These are phyloP conservation scores for Pistacia atlantica DNA, from an alignment of 345 rosid species.

Conservation along the genomic window DNA sequence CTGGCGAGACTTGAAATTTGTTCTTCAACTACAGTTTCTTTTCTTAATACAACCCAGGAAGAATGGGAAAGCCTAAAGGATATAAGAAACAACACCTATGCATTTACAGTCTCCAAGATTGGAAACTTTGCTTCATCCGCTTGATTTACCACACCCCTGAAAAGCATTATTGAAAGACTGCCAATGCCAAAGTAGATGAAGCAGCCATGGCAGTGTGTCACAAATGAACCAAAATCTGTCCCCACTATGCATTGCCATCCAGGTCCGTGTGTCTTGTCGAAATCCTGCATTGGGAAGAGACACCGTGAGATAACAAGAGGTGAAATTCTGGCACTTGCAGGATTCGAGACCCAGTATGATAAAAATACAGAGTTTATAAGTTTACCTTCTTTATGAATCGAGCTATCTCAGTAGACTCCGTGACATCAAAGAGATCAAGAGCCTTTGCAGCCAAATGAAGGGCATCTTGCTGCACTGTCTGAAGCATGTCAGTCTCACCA, in stretches of 20 bases:
- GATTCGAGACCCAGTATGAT: not conserved
- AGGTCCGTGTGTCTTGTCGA: constrained; percentile 22
- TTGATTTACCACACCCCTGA: constrained; percentile 24
- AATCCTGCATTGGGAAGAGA: constrained; percentile 26
- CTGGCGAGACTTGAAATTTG: constrained; percentile 1
- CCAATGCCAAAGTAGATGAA: constrained; percentile 31
- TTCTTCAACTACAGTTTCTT: constrained; percentile 15
- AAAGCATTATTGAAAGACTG: constrained; percentile 28
- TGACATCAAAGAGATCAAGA: constrained; percentile 27
- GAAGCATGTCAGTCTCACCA: constrained; percentile 25
- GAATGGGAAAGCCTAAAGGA: constrained; percentile 22
- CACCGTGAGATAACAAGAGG: not conserved
- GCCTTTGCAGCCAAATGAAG: constrained; percentile 31
- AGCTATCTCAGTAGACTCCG: constrained; percentile 35
- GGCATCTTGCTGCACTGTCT: constrained; percentile 27
- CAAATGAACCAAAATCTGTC: constrained; percentile 33
- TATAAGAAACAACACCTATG: not conserved
- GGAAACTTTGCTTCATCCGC: constrained; percentile 20
- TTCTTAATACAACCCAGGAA: constrained; percentile 7
- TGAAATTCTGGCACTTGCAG: not conserved
- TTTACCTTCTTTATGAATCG: constrained; percentile 29
- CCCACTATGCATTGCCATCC: constrained; percentile 37
- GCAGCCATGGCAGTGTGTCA: constrained; percentile 39
- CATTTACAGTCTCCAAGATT: constrained; percentile 17
- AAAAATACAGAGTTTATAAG: not conserved